These are phyloP conservation scores for Chrysoporthe deuterocubensis DNA, from an alignment of 2,329 filamentous ascomycete species.

Conservation along the genomic window DNA sequence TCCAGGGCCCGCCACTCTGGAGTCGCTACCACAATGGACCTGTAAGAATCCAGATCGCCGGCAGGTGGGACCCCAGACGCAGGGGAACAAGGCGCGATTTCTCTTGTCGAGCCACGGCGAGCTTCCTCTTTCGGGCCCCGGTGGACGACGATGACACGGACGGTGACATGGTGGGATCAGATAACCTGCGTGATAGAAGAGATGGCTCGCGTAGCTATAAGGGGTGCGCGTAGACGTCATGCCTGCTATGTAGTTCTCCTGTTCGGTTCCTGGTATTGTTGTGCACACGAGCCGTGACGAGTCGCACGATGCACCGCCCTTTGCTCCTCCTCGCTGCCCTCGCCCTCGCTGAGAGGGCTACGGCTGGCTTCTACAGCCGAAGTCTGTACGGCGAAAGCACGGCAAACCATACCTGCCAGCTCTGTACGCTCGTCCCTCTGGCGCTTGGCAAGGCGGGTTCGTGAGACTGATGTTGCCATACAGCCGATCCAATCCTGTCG, in stretches of 20 bases:
- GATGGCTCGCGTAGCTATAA: not conserved
- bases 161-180: not conserved
- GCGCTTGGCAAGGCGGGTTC: not conserved
- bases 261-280: not conserved
- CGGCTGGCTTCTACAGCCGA: slow-evolving; percentile 34
- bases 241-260: not conserved
- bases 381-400: slow-evolving; percentile 50
- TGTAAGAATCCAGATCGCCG: slow-evolving; percentile 13
- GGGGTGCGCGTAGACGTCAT: not conserved
- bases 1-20: slow-evolving; percentile 3
- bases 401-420: slow-evolving; percentile 60
- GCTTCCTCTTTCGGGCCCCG: slow-evolving; percentile 30
- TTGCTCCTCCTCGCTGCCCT: slow-evolving; percentile 31
- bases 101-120: slow-evolving; percentile 10
- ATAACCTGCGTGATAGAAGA: not conserved
- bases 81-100: slow-evolving; percentile 2
- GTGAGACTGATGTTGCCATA: not conserved
- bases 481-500: slow-evolving; percentile 45
- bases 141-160: not conserved
- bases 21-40: slow-evolving; percentile 5
- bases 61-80: slow-evolving; percentile 11
- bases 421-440: slow-evolving; percentile 41
- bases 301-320: slow-evolving; percentile 35
- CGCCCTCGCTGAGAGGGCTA: slow-evolving; percentile 37
- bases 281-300: not conserved